A percentile compares a stretch with the other conserved stretches of the same genome.
Conservation (phyloP, 257 asterid species). For the Euphrasia confusa region DNA sequence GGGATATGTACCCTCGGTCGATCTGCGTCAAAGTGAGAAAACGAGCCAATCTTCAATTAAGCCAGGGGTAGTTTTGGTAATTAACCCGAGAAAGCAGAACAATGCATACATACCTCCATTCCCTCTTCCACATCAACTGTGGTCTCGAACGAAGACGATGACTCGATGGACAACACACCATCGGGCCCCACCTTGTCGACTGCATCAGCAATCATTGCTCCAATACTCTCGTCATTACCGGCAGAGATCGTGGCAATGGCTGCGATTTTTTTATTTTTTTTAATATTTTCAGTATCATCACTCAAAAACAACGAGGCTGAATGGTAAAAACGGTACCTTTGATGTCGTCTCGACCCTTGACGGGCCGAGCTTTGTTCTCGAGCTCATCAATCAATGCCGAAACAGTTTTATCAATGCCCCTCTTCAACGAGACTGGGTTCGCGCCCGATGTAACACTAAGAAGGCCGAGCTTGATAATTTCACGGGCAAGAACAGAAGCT, state of each 20-base stretch:
- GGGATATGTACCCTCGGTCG: constrained; percentile 92
- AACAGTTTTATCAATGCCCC: constrained; percentile 90
- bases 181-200: constrained; percentile 98
- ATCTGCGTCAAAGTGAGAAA: constrained; percentile 42
- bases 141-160: constrained; percentile 93
- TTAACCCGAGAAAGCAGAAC: no score
- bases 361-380: constrained; percentile 83
- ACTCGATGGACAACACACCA: constrained; percentile 95
- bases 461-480: constrained; percentile 87
- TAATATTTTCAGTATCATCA: neutral
- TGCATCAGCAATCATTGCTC: constrained; percentile 89
- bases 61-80: neutral
- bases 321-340: constrained; percentile 43
- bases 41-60: neutral
- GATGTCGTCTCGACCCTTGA: constrained; percentile 91
- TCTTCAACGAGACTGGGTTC: constrained; percentile 86
- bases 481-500: constrained; percentile 94
- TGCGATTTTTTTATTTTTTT: constrained; percentile 26
- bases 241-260: constrained; percentile 93
- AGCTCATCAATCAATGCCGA: constrained; percentile 68
- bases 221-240: constrained; percentile 84
- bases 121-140: constrained; percentile 97
- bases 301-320: neutral
- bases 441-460: constrained; percentile 98
- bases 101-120: constrained; percentile 70